A percentile compares a stretch with the other conserved stretches of the same genome.
Conservation (phyloP, 805 yeast genomes). For the Zygosaccharomyces pseudorouxii region DNA sequence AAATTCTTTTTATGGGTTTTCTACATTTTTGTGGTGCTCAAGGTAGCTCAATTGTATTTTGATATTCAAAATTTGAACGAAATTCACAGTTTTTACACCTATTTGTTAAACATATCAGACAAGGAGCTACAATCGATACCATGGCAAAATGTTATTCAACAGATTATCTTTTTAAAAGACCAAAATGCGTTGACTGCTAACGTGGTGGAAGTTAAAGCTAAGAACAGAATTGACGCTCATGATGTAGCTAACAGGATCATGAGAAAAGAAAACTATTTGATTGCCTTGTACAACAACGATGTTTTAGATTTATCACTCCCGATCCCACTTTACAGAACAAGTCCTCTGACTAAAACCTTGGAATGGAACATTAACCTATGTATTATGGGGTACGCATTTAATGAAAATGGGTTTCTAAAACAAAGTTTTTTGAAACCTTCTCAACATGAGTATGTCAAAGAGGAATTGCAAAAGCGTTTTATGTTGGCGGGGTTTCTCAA, state of each 20-base stretch:
- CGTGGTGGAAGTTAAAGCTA: constrained; percentile 57
- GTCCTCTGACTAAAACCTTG: constrained; percentile 69
- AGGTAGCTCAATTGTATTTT: constrained; percentile 51
- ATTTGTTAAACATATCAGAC: constrained; percentile 66
- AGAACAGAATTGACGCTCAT: constrained; percentile 80
- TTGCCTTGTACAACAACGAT: constrained; percentile 79
- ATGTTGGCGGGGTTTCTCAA: constrained; percentile 84
- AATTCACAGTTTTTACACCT: constrained; percentile 68
- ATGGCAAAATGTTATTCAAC: constrained; percentile 82
- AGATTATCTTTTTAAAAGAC: constrained; percentile 68
- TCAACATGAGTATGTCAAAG: constrained; percentile 59
- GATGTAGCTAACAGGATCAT: constrained; percentile 92
- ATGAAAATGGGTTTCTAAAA: constrained; percentile 75
- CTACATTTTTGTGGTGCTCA: constrained; percentile 46
- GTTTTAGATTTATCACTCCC: constrained; percentile 64
- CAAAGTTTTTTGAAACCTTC: constrained; percentile 64
- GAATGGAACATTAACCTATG: constrained; percentile 95
- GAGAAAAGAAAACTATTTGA: constrained; percentile 92
- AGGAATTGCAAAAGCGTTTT: constrained; percentile 72
- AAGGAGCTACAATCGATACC: constrained; percentile 87
- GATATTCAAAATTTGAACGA: constrained; percentile 68
- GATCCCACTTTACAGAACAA: constrained; percentile 41
- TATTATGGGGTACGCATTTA: constrained; percentile 79
- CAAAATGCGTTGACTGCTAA: constrained; percentile 61
- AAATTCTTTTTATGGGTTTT: constrained; percentile 64